These are phyloP conservation scores for Paracoccidioides lutzii DNA, from an alignment of 2,329 filamentous ascomycete species.

Conservation along the genomic window DNA sequence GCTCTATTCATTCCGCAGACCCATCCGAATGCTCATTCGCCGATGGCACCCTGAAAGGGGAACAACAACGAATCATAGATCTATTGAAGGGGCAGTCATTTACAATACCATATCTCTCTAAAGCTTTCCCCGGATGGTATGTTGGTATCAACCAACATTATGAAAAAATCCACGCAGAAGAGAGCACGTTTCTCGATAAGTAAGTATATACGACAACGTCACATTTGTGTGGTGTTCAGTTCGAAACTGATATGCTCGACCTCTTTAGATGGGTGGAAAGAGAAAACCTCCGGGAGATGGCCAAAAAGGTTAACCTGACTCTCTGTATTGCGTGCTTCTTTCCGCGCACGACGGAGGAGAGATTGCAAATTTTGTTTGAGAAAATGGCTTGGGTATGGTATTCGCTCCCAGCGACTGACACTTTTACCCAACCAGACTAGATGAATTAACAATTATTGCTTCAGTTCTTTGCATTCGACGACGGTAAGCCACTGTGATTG, in stretches of 20 bases:
- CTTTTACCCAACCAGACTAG: not conserved
- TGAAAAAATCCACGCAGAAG: constrained; percentile 1
- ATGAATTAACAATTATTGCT: not conserved
- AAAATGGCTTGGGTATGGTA: constrained; percentile 7
- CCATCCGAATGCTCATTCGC: not conserved
- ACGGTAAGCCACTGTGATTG: constrained; percentile 1
- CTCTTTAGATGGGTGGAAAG: constrained; percentile 5
- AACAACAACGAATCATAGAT: constrained; percentile 5
- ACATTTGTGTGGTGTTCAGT: not conserved
- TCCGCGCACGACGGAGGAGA: constrained; percentile 5
- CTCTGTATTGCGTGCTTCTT: constrained; percentile 8
- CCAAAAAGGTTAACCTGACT: constrained; percentile 6
- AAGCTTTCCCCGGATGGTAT: constrained; percentile 5
- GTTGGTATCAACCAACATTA: constrained; percentile 6
- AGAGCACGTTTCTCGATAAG: constrained; percentile 3
- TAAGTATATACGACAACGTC: not conserved
- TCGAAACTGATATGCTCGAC: not conserved
- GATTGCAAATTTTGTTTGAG: constrained; percentile 6
- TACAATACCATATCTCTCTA: constrained; percentile 5
- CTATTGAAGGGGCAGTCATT: constrained; percentile 4
- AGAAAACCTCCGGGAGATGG: constrained; percentile 6
- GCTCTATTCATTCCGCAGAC: not conserved
- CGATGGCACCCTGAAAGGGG: not conserved
- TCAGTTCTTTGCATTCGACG: constrained; percentile 8
- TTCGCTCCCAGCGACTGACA: not conserved